phyloP scores from a whole-genome alignment of 805 yeast species.

The Zygosaccharomyces rouxii region DNA sequence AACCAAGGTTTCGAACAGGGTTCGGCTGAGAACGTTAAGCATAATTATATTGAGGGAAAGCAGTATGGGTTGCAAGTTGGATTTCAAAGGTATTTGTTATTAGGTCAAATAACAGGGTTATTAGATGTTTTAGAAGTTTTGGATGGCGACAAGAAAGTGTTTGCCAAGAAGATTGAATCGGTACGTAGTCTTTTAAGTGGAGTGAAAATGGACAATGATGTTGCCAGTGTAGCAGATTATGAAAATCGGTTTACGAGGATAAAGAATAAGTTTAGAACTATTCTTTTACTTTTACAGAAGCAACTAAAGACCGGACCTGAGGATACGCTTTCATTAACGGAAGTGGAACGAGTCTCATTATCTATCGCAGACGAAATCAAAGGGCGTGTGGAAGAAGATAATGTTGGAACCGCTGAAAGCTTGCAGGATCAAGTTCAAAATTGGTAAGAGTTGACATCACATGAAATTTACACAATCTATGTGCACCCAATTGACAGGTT shows the following conservation, averaged over 20 bases:
- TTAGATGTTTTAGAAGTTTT: conserved; percentile 39
- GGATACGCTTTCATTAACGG: conserved; percentile 33
- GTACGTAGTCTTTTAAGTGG: conserved; percentile 30
- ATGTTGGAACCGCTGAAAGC: conserved; percentile 12
- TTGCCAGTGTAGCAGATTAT: conserved; percentile 49
- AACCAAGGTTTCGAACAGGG: conserved; percentile 73
- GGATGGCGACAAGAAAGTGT: conserved; percentile 10
- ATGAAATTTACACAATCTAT: conserved; percentile 25
- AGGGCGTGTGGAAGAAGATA: conserved; percentile 31
- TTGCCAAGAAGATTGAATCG: conserved; percentile 21
- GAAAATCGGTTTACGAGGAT: conserved; percentile 52
- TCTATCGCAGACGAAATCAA: conserved; percentile 30
- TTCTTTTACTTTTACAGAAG: conserved; percentile 37
- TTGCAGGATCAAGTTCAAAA: conserved; percentile 25
- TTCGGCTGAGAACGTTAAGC: conserved; percentile 49
- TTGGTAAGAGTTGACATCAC: conserved; percentile 20
- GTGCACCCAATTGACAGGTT: conserved; percentile 25
- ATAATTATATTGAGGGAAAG: conserved; percentile 71
- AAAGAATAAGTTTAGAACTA: conserved; percentile 55
- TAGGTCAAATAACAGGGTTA: conserved; percentile 65
- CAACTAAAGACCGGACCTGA: conserved; percentile 5
- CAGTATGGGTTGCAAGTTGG: conserved; percentile 81
- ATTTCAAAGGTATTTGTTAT: conserved; percentile 59
- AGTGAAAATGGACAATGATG: conserved; percentile 45
- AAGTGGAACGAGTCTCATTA: conserved; percentile 33